Evolutionary conservation across 129 eudicot genomes (phyloP).

Genomic region (Artemisia argyi): DNA sequence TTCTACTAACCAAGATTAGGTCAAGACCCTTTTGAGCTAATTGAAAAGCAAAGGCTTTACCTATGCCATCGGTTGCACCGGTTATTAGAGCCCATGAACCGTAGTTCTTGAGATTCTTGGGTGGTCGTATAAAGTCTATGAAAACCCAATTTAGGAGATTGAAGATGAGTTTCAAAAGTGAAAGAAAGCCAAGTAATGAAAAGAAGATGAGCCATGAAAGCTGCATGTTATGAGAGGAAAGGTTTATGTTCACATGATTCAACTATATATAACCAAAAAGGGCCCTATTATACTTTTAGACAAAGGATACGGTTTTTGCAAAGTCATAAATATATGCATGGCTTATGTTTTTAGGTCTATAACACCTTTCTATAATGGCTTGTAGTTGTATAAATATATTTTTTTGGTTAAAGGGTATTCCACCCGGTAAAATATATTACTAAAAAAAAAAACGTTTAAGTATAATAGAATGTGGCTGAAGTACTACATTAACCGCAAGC

Average conservation of each 20-base stretch:
- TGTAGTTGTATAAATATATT: too few species aligned
- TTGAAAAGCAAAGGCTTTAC: conserved; percentile 68
- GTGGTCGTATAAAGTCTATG: conserved; percentile 49
- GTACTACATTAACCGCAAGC: too few species aligned
- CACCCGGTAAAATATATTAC: too few species aligned
- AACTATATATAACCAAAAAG: neutral
- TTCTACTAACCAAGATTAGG: conserved; percentile 61
- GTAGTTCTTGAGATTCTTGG: conserved; percentile 52
- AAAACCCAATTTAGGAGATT: conserved; percentile 46
- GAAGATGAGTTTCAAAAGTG: conserved; percentile 36
- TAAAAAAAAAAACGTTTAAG: too few species aligned
- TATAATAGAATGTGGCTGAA: too few species aligned
- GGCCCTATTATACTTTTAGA: too few species aligned
- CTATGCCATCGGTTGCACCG: conserved; percentile 89
- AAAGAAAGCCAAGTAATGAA: conserved; percentile 41
- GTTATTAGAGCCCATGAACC: conserved; percentile 87
- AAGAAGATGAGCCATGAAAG: conserved; percentile 35
- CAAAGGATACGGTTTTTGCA: too few species aligned
- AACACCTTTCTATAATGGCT: too few species aligned
- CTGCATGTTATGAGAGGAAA: conserved; percentile 28
- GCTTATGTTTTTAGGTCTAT: too few species aligned
- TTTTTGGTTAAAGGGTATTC: too few species aligned
- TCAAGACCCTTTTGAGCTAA: conserved; percentile 63
- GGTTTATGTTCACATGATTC: neutral
- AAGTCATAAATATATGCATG: too few species aligned